phyloP scores from a whole-genome alignment of 2,329 filamentous ascomycete species.

The Ophiostoma sp. region DNA sequence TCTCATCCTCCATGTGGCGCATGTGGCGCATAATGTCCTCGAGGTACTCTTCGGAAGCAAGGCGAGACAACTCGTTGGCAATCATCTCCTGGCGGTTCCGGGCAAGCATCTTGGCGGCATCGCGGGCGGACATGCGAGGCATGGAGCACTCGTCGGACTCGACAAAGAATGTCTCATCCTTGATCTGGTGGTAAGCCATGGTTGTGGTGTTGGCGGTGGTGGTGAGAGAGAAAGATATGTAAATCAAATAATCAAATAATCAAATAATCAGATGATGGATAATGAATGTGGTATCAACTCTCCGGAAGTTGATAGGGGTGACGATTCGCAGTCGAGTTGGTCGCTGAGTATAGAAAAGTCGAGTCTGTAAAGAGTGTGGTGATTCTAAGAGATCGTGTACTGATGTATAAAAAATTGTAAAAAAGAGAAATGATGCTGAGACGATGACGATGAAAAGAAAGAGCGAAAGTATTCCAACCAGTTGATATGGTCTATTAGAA shows the following conservation, averaged over 20 bases:
- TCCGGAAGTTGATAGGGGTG: slow-evolving; percentile 24
- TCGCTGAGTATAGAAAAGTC: slow-evolving; percentile 16
- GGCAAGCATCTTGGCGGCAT: slow-evolving; percentile 71
- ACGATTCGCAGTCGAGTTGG: slow-evolving; percentile 20
- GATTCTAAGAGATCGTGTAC: slow-evolving; percentile 20
- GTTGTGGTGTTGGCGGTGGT: slow-evolving; percentile 25
- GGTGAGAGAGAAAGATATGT: background rate
- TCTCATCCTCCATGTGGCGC: slow-evolving; percentile 92
- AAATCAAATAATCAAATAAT: background rate
- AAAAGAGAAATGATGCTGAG: slow-evolving; percentile 30
- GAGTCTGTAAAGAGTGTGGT: slow-evolving; percentile 32
- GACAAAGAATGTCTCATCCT: slow-evolving; percentile 50
- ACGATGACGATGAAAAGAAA: slow-evolving; percentile 29
- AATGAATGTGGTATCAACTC: slow-evolving; percentile 21
- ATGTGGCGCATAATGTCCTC: slow-evolving; percentile 93
- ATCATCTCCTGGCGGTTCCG: slow-evolving; percentile 82
- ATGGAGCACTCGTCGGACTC: slow-evolving; percentile 50
- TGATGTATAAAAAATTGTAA: background rate
- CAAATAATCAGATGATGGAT: slow-evolving; percentile 9
- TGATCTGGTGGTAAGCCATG: slow-evolving; percentile 33
- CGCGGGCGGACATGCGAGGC: slow-evolving; percentile 62
- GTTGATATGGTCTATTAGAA: slow-evolving; percentile 44
- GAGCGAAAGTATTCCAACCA: slow-evolving; percentile 39
- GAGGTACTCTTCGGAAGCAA: slow-evolving; percentile 83
- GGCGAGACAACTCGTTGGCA: slow-evolving; percentile 78